A percentile compares a stretch with the other conserved stretches of the same genome.
phyloP scores from a whole-genome alignment of 352 stramenopile genomes.

The Pythium plurisporium region DNA sequence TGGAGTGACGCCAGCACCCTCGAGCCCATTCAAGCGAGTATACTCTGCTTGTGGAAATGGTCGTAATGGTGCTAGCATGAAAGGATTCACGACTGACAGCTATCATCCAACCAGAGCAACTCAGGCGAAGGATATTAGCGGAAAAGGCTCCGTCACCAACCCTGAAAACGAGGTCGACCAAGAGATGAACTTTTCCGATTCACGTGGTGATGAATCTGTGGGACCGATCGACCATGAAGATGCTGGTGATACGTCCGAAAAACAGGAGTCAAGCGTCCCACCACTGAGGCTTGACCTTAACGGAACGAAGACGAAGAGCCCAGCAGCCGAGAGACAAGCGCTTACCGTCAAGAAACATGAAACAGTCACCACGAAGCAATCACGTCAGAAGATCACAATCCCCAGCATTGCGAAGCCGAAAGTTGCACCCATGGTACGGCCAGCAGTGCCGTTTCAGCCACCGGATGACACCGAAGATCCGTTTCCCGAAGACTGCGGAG shows the following conservation, averaged over 20 bases:
- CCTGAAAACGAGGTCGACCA: conserved; percentile 19
- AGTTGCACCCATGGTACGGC: neutral
- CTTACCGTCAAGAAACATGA: neutral
- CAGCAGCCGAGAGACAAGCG: neutral
- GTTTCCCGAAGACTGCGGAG: conserved; percentile 10
- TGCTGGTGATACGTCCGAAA: neutral
- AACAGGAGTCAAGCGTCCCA: neutral
- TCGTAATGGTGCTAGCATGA: conserved; percentile 9
- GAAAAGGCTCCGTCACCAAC: neutral
- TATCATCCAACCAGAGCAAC: neutral
- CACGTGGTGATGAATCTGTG: conserved; percentile 7
- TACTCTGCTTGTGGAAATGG: conserved; percentile 6
- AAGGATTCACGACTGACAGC: neutral
- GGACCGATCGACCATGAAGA: neutral
- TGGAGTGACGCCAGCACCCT: neutral
- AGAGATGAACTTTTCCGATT: conserved; percentile 22
- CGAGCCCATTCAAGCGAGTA: conserved; percentile 21
- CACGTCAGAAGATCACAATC: neutral
- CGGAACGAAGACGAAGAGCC: neutral
- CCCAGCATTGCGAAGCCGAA: conserved; percentile 9
- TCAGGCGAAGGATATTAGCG: neutral
- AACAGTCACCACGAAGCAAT: neutral
- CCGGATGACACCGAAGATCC: conserved; percentile 3
- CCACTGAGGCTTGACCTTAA: neutral
- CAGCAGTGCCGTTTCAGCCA: neutral